Conservation (phyloP, 768 basidiomycete genomes). For the Paxillus involutus region DNA sequence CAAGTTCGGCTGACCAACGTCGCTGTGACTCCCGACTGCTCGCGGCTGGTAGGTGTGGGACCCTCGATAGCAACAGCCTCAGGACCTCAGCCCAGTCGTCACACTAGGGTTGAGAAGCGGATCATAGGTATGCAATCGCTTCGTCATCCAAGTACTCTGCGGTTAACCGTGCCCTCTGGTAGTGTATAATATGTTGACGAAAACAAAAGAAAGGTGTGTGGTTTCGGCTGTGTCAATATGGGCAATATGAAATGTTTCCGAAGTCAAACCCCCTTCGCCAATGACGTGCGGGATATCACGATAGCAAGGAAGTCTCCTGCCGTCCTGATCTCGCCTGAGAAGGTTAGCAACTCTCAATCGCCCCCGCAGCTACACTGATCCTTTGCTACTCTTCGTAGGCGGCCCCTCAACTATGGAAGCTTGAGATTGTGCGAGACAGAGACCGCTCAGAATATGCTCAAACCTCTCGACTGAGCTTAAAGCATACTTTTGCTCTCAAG, state of each 20-base stretch:
- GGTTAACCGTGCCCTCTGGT: conserved; percentile 1
- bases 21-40: conserved; percentile 46
- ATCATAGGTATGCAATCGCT: conserved; percentile 43
- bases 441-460: conserved; percentile 35
- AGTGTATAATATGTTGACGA: conserved; percentile 51
- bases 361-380: conserved; percentile 4
- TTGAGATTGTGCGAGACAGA: conserved; percentile 60
- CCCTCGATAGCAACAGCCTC: conserved; percentile 42
- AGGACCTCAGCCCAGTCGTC: conserved; percentile 46
- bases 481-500: conserved; percentile 77
- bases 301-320: conserved; percentile 44
- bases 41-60: conserved; percentile 49
- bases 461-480: conserved; percentile 36
- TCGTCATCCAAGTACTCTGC: not conserved
- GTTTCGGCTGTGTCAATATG: not conserved
- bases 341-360: conserved; percentile 17
- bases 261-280: conserved; percentile 55
- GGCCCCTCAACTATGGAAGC: conserved; percentile 76
- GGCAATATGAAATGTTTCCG: conserved; percentile 10
- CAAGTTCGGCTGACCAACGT: conserved; percentile 50
- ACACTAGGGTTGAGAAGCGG: conserved; percentile 52
- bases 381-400: conserved; percentile 40
- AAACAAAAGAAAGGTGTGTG: conserved; percentile 44
- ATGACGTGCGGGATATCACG: conserved; percentile 54
- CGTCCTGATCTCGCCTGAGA: conserved; percentile 41